phyloP scores from a whole-genome alignment of 441 rosid genomes.

The Raphanus hybrid region DNA sequence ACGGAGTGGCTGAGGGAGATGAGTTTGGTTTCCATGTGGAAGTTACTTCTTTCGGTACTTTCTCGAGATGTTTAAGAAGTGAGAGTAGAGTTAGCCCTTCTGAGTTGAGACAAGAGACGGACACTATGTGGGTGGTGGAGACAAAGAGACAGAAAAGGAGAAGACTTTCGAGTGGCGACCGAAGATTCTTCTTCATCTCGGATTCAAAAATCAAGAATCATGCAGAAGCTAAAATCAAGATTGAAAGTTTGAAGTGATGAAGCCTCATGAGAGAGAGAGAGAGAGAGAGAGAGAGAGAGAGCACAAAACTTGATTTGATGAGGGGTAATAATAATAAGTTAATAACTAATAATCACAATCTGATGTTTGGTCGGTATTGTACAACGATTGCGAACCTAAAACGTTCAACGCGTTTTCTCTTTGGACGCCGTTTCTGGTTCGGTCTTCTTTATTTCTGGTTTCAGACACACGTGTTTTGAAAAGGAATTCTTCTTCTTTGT shows the following conservation, averaged over 20 bases:
- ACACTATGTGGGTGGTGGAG: neutral
- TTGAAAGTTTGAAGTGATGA: neutral
- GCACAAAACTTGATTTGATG: slow-evolving; percentile 24
- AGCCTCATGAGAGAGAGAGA: slow-evolving; percentile 15
- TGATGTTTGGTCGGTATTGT: neutral
- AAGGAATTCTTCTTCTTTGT: neutral
- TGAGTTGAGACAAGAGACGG: slow-evolving; percentile 47
- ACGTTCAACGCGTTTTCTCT: slow-evolving; percentile 29
- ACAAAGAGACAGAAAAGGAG: slow-evolving; percentile 31
- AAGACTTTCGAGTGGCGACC: slow-evolving; percentile 12
- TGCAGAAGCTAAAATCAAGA: slow-evolving; percentile 3
- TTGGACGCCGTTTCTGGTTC: slow-evolving; percentile 10
- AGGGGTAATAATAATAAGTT: neutral
- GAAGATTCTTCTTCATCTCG: slow-evolving; percentile 36
- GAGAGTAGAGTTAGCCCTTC: slow-evolving; percentile 64
- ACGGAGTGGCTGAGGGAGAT: slow-evolving; percentile 55
- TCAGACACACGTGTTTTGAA: slow-evolving; percentile 31
- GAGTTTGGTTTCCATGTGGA: slow-evolving; percentile 61
- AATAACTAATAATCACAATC: neutral
- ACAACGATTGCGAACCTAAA: slow-evolving; percentile 3
- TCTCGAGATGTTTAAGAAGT: slow-evolving; percentile 49
- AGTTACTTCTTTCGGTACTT: slow-evolving; percentile 51
- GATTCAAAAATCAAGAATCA: slow-evolving; percentile 21
- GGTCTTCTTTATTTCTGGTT: slow-evolving; percentile 1
- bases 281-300: slow-evolving; percentile 5